Evolutionary conservation across 2,329 filamentous ascomycete species (phyloP).

Genomic region (Chaetomium sp.): DNA sequence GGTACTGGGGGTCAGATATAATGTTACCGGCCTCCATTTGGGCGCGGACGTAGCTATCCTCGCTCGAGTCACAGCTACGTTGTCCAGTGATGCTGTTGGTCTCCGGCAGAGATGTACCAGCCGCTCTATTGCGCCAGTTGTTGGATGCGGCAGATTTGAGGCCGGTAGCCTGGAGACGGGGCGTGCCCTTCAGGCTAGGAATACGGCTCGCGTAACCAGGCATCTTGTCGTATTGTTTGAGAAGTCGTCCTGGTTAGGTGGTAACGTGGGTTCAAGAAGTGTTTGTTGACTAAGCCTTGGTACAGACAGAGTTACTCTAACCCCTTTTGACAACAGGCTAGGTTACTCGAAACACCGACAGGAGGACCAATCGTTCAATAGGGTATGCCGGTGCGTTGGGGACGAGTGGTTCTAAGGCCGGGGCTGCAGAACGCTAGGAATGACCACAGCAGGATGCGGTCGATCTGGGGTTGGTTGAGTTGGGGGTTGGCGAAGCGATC

Average conservation of each 20-base stretch:
- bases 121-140: conserved; percentile 21
- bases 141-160: conserved; percentile 15
- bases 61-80: conserved; percentile 2
- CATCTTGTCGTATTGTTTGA: conserved; percentile 6
- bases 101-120: conserved; percentile 5
- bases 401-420: too few species aligned
- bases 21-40: conserved; percentile 6
- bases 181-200: not conserved
- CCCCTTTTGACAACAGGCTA: not conserved
- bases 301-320: not conserved
- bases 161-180: conserved; percentile 7
- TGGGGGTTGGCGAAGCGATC: not conserved
- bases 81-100: not conserved
- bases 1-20: conserved; percentile 3
- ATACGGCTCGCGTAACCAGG: conserved; percentile 4
- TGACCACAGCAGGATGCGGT: not conserved
- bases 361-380: too few species aligned
- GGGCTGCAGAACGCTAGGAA: too few species aligned
- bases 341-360: too few species aligned
- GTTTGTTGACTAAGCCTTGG: not conserved
- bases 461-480: not conserved
- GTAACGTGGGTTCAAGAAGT: not conserved
- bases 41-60: not conserved
- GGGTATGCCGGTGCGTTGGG: too few species aligned
- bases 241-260: not conserved